Base-by-base conservation (phyloP, 2,329 filamentous ascomycete genomes). In the Elsinoe batatas region DNA sequence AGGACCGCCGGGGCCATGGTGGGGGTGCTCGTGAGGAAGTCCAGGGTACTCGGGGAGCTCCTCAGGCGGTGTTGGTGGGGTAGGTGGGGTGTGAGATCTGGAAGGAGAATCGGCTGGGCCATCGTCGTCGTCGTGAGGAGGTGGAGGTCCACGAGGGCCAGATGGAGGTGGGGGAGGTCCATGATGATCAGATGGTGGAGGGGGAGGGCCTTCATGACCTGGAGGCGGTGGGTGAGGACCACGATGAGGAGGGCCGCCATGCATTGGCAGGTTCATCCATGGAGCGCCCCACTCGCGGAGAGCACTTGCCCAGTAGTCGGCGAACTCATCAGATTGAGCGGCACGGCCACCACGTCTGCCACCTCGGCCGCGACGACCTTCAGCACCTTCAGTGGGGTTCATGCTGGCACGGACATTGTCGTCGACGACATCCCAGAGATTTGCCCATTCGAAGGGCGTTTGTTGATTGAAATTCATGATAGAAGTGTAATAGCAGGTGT, bases 21-120 rank as follows among this genome's bases (percentile, higher is more conserved):
- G 55, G 35, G 50, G 46, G 11, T 40, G 53, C 3, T 35, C 44
- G 33, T 51, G 47, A 10, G 43, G 58, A 11, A 57, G 56, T 15
- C 53, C 47, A 5, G 46, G 54, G 20, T 54, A 51, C 49, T 57
- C 55, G 10, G 65, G 65, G 30, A 64, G 60, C 18, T 62, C 61
- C 5, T 61, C 63, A 18, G 66, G 47, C 8, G 47, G 47, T 2
- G 47, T 38, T 7, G 10, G 63, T 13, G 66, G 66, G 0, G 58
- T 56, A 1, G 47, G 58, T 22, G 58, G 56, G n/a, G 47, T 57
- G 0, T 46, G 47, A 4, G 58, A 44, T n/a, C 58, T 51, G 26
- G 56, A 54, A 7, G 42, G 49, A 17, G 55, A 46, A 22, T 59
- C 58, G 22, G 26, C 54, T 42, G 47, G 43, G 20, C 38, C 20